Base-by-base conservation (phyloP, 148 eudicot species). In the Heliosperma pusillum region DNA sequence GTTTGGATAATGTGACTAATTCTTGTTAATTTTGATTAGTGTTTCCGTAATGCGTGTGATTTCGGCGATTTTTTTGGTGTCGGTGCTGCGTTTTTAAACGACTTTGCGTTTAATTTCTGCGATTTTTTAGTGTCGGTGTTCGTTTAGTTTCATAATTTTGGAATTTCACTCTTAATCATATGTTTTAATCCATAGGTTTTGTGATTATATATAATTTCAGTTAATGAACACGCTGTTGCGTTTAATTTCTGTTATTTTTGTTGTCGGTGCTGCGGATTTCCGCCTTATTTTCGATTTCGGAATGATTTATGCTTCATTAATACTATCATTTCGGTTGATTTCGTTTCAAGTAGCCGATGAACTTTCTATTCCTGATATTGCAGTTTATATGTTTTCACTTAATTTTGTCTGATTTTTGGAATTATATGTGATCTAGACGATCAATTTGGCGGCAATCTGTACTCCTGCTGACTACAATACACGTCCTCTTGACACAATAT, bases 391-490 rank as follows among this genome's bases (percentile, higher is more conserved):
- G 44, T 17, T 45, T 17, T 63, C 60, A 8, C 69, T 30, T 16
- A 19, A 75, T 76, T 65, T 45, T 1, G 33, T 73, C 33, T 57
- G 25, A 24, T 66, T 57, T 27, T 22, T 19, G 58, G 8, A n/a
- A 13, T 29, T 65, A 27, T 71, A 3, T 50, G n/a, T 76, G 72
- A 57, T 66, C 69, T 58, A 95, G 99, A 95, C 97, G 25, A 87
- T 95, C 29, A 95, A 95, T 83, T 85, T 95, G 72, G 98, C 98
- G 24, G 98, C 98, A 77, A 95, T 95, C 83, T 95, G 98, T 80
- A 95, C 98, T 58, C 98, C 97, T 11, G 98, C 98, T 21, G 97
- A 95, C 82, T 95, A 95, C 85, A 95, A 95, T 73, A 95, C 97
- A 0, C 91, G 99, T 47, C 97, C 99, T 21, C 86, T 95, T 47